Evolutionary conservation across 192 early-diverging fungal genomes (phyloP).

Genomic region (Gonapodya prolifera): DNA sequence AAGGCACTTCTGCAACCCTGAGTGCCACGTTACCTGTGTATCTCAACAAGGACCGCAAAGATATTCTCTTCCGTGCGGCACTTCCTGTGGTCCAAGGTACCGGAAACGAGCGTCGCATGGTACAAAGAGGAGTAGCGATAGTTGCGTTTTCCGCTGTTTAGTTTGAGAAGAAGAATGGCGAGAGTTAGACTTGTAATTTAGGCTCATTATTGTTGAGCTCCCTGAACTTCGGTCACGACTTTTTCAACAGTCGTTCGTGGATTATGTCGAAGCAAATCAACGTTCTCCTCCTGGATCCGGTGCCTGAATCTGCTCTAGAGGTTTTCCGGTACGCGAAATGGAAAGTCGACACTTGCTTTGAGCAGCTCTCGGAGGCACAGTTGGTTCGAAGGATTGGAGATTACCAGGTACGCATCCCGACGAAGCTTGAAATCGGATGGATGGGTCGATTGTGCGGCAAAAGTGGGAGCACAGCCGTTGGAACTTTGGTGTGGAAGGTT

Average conservation of each 20-base stretch:
- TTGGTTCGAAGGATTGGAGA: conserved; percentile 25
- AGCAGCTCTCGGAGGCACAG: conserved; percentile 19
- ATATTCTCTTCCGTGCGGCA: conserved; percentile 38
- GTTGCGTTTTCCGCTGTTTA: neutral
- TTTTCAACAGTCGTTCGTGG: too few relatives aligned
- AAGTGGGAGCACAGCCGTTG: neutral
- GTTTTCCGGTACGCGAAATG: conserved; percentile 20
- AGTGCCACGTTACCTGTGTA: conserved; percentile 42
- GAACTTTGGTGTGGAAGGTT: too few relatives aligned
- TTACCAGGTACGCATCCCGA: conserved; percentile 8
- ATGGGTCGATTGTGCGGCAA: neutral
- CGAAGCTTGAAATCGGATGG: neutral
- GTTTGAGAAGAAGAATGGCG: too few relatives aligned
- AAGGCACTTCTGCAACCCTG: neutral
- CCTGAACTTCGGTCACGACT: too few relatives aligned
- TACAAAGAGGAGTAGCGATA: neutral
- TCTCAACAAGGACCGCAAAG: conserved; percentile 45
- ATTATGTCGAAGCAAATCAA: conserved; percentile 15
- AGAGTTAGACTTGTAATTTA: too few relatives aligned
- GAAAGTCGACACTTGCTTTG: conserved; percentile 12
- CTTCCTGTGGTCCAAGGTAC: neutral
- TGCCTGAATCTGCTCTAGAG: conserved; percentile 17
- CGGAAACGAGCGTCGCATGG: neutral
- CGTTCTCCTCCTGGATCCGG: conserved; percentile 20
- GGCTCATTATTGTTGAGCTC: too few relatives aligned